Conservation (phyloP, 306 rosid genomes). For the Trifolium pratense region DNA sequence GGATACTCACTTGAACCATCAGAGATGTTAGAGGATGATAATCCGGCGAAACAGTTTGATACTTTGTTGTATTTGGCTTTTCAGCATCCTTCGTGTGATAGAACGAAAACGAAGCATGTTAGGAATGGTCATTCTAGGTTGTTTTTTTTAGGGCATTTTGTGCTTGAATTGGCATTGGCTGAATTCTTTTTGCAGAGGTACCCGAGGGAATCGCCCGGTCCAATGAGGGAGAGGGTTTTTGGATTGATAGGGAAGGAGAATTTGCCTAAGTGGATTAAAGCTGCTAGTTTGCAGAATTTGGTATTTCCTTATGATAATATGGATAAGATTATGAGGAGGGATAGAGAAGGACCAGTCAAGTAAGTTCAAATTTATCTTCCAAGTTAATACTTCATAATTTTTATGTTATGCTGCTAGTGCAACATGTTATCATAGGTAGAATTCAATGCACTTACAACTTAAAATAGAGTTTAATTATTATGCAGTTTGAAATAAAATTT, state of each 20-base stretch:
- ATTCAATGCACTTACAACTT: not conserved
- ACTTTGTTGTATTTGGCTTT: constrained; percentile 88
- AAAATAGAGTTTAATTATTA: not conserved
- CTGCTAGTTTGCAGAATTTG: constrained; percentile 95
- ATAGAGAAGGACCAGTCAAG: constrained; percentile 89
- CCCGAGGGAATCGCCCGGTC: constrained; percentile 97
- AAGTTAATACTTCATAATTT: constrained; percentile 10
- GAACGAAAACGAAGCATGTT: constrained; percentile 78
- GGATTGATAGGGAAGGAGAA: constrained; percentile 81
- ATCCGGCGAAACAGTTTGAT: constrained; percentile 90
- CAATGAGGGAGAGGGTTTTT: constrained; percentile 95
- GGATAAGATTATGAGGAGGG: constrained; percentile 77
- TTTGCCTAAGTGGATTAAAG: constrained; percentile 85
- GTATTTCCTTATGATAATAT: constrained; percentile 81
- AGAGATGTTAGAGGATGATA: constrained; percentile 70
- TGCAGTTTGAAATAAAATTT: not conserved
- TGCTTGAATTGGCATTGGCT: constrained; percentile 73
- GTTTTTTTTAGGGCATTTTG: constrained; percentile 84
- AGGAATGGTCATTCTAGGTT: constrained; percentile 84
- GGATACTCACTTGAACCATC: constrained; percentile 92
- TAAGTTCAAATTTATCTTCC: constrained; percentile 51
- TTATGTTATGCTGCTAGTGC: constrained; percentile 6
- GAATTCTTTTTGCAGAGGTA: constrained; percentile 90
- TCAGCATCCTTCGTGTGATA: constrained; percentile 90
- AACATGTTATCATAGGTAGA: not conserved